These are phyloP conservation scores for Tuber microsphaerosporum DNA, from an alignment of 495 filamentous ascomycete genomes.

Conservation along the genomic window DNA sequence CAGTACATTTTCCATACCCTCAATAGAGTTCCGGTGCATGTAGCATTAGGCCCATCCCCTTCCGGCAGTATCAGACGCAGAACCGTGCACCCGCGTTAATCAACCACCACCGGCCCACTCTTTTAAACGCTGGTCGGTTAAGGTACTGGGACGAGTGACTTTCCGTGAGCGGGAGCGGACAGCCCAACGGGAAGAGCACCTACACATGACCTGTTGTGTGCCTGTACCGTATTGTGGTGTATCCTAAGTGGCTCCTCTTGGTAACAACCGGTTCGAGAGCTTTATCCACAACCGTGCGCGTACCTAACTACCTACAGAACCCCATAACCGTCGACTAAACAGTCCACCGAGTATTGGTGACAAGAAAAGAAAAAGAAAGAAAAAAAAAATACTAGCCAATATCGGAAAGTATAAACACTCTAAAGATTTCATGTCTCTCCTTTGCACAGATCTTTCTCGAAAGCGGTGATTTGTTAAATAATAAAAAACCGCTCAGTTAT, in stretches of 20 bases:
- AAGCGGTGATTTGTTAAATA: neutral
- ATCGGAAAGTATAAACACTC: neutral
- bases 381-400: neutral
- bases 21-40: neutral
- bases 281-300: neutral
- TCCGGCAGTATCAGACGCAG: neutral
- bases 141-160: neutral
- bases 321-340: neutral
- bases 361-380: neutral
- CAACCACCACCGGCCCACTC: neutral
- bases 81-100: neutral
- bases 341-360: neutral
- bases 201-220: neutral
- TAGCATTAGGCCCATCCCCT: neutral
- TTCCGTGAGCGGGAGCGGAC: neutral
- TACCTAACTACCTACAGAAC: neutral
- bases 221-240: neutral
- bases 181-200: neutral
- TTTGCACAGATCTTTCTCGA: neutral
- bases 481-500: neutral
- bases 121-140: neutral
- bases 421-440: neutral
- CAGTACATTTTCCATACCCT: neutral
- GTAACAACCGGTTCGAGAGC: neutral
- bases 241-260: neutral